Conservation (phyloP, 1,284 basidiomycete species). For the Apiotrichum brassicae region DNA sequence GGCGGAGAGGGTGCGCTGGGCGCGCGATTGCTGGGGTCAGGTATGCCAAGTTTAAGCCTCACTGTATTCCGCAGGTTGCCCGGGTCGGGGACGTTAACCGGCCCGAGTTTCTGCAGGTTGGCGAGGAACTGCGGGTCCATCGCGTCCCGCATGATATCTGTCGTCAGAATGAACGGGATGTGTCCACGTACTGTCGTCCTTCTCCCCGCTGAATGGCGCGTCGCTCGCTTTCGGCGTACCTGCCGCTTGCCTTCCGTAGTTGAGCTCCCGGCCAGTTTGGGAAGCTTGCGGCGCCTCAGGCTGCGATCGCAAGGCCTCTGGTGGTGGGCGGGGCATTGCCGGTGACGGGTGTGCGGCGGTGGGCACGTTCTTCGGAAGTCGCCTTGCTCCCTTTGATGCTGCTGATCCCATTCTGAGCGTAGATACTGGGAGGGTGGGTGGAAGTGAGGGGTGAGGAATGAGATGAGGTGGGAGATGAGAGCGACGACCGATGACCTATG, state of each 20-base stretch:
- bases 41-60: not conserved
- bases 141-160: constrained; percentile 63
- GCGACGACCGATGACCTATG: too few relatives aligned
- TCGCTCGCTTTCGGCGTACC: too few relatives aligned
- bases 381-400: constrained; percentile 61
- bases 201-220: constrained; percentile 37
- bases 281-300: not conserved
- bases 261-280: not conserved
- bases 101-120: constrained; percentile 64
- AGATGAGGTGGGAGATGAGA: too few relatives aligned
- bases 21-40: constrained; percentile 27
- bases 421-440: not conserved
- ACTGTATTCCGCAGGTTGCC: constrained; percentile 47
- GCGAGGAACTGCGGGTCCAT: constrained; percentile 68
- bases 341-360: constrained; percentile 3
- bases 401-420: constrained; percentile 57
- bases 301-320: constrained; percentile 4
- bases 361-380: constrained; percentile 53
- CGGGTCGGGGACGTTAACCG: constrained; percentile 61
- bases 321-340: constrained; percentile 2
- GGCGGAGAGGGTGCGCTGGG: constrained; percentile 39
- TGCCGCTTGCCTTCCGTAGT: too few relatives aligned
- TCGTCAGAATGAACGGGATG: not conserved
- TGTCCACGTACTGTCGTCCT: constrained; percentile 37
- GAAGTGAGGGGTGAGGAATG: not conserved